Evolutionary conservation across 1,284 basidiomycete genomes (phyloP), one percentile per base, ranked within the genome.

Genomic region (Trichosporon sp.): DNA sequence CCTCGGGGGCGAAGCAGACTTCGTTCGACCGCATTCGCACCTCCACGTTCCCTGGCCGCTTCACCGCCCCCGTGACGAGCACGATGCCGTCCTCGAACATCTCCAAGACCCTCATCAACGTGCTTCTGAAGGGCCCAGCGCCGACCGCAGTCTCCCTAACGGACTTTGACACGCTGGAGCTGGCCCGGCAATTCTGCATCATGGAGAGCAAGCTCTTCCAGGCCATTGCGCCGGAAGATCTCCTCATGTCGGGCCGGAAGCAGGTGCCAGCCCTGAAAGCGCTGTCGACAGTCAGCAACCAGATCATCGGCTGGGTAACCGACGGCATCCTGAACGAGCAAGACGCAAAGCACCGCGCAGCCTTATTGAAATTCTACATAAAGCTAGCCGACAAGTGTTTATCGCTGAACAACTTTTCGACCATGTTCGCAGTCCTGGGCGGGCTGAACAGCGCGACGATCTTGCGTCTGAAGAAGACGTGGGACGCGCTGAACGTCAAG

Each of bases 391-490:
- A 98, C 93, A 89, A 90, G 56, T 99, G 95, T 80, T 88, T 92
- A 57, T 80, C 82, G 16, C 81, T 99, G 69, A 91, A 95, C 76
- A 99, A 99, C 80, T 99, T 92, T 80, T 95, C 94, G 13, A 91
- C 90, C 13, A 90, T 98, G 87, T 92, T 93, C 73, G 93, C 95
- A 31, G 92, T 99, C 62, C 88, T 96, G 10, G 95, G 94, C 4
- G 96, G 94, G 2, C 84, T 99, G 60, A 97, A 97, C 73, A 94
- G 92, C 8, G 91, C 94, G 32, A 93, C 94, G 5, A 94, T 99
- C 68, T 87, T 91, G 68, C 87, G 96, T 10, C 81, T 99, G 68
- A 93, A 94, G 74, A 87, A 93, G 59, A 98, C 96, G 2, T 99
- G 96, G 96, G 83, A 85, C 71, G 91, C 91, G 76, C 82, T 99